Evolutionary conservation across 2,329 filamentous ascomycete species (phyloP).

Genomic region (Byssochlamys sp.): DNA sequence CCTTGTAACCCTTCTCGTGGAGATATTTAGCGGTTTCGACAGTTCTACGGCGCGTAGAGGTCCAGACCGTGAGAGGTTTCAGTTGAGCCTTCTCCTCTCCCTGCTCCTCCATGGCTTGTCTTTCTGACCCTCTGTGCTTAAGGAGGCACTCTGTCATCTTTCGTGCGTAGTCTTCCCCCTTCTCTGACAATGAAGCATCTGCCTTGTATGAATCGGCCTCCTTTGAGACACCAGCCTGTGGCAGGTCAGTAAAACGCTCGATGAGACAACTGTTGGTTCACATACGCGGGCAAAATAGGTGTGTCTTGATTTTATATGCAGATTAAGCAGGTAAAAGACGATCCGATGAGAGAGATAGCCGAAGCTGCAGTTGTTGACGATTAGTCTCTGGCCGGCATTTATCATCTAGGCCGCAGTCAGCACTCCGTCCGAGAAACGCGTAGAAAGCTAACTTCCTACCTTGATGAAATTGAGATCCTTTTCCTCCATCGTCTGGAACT

Average conservation of each 20-base stretch:
- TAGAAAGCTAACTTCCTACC: constrained; percentile 13
- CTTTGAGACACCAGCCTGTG: constrained; percentile 64
- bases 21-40: constrained; percentile 80
- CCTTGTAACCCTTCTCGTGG: constrained; percentile 68
- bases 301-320: constrained; percentile 89
- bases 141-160: constrained; percentile 79
- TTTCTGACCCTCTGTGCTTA: constrained; percentile 74
- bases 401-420: constrained; percentile 57
- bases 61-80: constrained; percentile 84
- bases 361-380: constrained; percentile 94
- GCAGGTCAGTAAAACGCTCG: constrained; percentile 9
- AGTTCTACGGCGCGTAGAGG: constrained; percentile 79
- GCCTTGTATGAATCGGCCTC: constrained; percentile 87
- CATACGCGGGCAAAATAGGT: constrained; percentile 77
- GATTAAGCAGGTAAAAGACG: constrained; percentile 93
- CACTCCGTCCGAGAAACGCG: background rate
- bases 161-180: constrained; percentile 69
- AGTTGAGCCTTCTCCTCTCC: constrained; percentile 60
- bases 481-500: constrained; percentile 95
- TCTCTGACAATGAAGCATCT: constrained; percentile 71
- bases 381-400: constrained; percentile 83
- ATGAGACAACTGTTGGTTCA: constrained; percentile 1
- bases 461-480: constrained; percentile 92
- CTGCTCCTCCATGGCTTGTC: constrained; percentile 56
- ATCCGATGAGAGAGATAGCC: constrained; percentile 94